A percentile compares a stretch with the other conserved stretches of the same genome.
phyloP scores from a whole-genome alignment of 352 stramenopile genomes.

The Thraustochytrium striatum region DNA sequence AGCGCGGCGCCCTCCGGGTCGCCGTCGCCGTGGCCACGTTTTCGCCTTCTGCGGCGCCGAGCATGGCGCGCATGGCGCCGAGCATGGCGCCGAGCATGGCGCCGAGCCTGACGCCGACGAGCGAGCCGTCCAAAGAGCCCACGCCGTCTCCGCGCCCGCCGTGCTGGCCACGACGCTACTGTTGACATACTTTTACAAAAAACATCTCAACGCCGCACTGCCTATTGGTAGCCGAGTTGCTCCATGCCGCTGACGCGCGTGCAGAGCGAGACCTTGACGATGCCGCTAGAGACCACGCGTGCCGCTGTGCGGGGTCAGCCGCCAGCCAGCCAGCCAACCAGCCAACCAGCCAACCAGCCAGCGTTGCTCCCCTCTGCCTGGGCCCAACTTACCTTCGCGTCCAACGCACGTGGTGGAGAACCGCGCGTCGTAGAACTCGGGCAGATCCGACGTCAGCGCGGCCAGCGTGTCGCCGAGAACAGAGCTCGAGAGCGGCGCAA shows the following conservation, averaged over 20 bases:
- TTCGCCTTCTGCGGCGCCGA: too few relatives aligned
- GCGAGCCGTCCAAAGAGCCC: too few relatives aligned
- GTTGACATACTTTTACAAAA: too few relatives aligned
- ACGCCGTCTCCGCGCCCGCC: too few relatives aligned
- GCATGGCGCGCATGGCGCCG: too few relatives aligned
- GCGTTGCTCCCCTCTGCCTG: background rate
- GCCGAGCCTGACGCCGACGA: too few relatives aligned
- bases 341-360: background rate
- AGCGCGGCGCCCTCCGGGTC: too few relatives aligned
- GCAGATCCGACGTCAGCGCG: background rate
- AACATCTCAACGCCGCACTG: too few relatives aligned
- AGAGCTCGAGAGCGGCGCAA: slow-evolving; percentile 30
- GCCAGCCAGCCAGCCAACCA: background rate
- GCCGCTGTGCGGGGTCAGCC: background rate
- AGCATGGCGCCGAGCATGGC: too few relatives aligned
- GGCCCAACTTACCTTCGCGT: background rate
- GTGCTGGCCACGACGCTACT: too few relatives aligned
- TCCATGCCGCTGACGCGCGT: background rate
- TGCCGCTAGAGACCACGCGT: slow-evolving; percentile 11
- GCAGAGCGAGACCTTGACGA: slow-evolving; percentile 6
- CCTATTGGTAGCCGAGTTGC: background rate
- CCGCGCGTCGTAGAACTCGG: slow-evolving; percentile 34
- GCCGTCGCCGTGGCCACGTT: too few relatives aligned
- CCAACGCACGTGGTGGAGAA: slow-evolving; percentile 15
- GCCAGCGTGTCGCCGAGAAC: slow-evolving; percentile 14